Evolutionary conservation across 768 basidiomycete species (phyloP).

Genomic region (Tubosaeta brunneosetosa): DNA sequence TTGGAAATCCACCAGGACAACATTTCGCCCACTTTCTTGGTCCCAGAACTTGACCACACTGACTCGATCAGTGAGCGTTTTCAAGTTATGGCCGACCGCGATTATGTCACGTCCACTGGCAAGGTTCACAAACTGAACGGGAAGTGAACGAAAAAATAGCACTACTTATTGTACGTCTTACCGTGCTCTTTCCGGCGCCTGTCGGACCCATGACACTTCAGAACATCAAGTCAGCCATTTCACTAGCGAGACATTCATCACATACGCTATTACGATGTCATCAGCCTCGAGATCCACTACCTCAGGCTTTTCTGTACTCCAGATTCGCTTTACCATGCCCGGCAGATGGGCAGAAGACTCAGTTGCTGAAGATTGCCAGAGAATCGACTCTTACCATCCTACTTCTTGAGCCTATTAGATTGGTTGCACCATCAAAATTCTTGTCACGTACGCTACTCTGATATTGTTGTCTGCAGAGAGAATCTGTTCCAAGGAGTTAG

Average conservation of each 20-base stretch:
- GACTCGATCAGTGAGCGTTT: conserved; percentile 5
- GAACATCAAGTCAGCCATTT: background rate
- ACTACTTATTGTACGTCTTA: background rate
- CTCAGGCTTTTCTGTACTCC: background rate
- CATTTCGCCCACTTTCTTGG: background rate
- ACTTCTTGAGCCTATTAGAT: no score
- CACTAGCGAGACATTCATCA: background rate
- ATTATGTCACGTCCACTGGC: background rate
- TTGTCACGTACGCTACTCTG: no score
- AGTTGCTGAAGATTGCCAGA: no score
- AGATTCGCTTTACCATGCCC: no score
- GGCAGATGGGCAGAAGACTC: no score
- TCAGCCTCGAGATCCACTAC: background rate
- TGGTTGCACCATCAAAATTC: no score
- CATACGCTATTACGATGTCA: background rate
- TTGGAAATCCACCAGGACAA: conserved; percentile 23
- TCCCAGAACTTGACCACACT: conserved; percentile 2
- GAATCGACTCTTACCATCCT: no score
- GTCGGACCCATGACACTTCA: conserved; percentile 20
- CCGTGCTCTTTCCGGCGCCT: conserved; percentile 13
- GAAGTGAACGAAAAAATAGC: background rate
- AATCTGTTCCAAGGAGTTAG: no score
- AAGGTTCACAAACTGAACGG: conserved; percentile 8
- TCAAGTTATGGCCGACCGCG: conserved; percentile 6
- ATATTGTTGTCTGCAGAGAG: no score